A percentile compares a stretch with the other conserved stretches of the same genome.
These are phyloP conservation scores for Chalciporus piperatus DNA, from an alignment of 768 basidiomycete species.

Conservation along the genomic window DNA sequence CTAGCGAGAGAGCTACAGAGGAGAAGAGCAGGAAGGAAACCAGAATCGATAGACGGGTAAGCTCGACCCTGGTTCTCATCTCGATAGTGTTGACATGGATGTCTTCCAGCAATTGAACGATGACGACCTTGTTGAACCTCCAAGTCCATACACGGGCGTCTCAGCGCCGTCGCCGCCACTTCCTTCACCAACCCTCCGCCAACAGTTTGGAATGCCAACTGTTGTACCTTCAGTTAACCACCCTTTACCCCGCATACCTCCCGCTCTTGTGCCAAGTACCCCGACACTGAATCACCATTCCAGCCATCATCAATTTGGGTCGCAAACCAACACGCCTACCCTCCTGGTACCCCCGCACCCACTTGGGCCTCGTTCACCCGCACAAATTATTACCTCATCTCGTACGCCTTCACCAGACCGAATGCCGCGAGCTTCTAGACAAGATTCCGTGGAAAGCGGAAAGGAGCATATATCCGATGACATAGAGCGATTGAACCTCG, in stretches of 20 bases:
- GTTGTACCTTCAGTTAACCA: constrained; percentile 33
- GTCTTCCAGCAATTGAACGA: constrained; percentile 22
- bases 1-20: constrained; percentile 50
- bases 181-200: constrained; percentile 30
- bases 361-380: constrained; percentile 68
- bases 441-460: constrained; percentile 24
- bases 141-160: constrained; percentile 18
- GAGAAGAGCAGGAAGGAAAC: constrained; percentile 69
- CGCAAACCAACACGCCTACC: constrained; percentile 29
- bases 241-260: constrained; percentile 38
- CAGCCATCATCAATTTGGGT: constrained; percentile 17
- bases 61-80: constrained; percentile 22
- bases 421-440: constrained; percentile 14
- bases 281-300: constrained; percentile 11
- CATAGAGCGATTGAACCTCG: constrained; percentile 28
- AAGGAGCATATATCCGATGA: constrained; percentile 23
- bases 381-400: constrained; percentile 44
- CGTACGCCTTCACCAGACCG: constrained; percentile 72
- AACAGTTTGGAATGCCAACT: constrained; percentile 30
- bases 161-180: constrained; percentile 29
- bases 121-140: constrained; percentile 21
- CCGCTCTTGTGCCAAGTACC: constrained; percentile 22
- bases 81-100: constrained; percentile 5
- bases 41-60: constrained; percentile 63
- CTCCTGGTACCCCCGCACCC: constrained; percentile 68